Base-by-base conservation (phyloP, 2,329 filamentous ascomycete species). In the Colletotrichum nymphaeae region DNA sequence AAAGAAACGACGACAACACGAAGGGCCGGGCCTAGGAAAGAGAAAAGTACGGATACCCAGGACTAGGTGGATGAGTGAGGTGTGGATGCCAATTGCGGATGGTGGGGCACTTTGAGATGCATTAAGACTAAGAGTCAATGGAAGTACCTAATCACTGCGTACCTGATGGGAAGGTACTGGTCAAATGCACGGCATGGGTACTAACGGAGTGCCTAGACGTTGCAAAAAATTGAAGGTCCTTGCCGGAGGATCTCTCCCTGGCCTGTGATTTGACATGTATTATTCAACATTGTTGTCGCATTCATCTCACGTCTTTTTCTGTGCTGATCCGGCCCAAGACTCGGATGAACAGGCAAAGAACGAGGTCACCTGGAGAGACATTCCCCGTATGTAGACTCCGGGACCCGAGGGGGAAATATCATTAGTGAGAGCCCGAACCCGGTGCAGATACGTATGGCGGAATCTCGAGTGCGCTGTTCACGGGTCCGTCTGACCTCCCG, bases 51-150 rank as follows among this genome's bases (percentile, higher is more conserved):
- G 56, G 71, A 62, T 71, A 73, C 71, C 67, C 67, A 65, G 62
- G 65, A 59, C 58, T n/a, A 35, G 32, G 32, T 35, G 59, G 28
- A 22, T 49, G 42, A 49, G 42, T 37, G 71, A 63, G 68, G 72
- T 37, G 71, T 67, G 68, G 72, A 67, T 71, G 69, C 69, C 67
- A 72, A 74, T 68, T 75, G 72, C 72, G 72, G 67, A 75, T 75
- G 64, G 74, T 74, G 74, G 74, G 72, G 72, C 72, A 32, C 53
- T 52, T 55, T 22, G 42, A 49, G 42, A 49, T 65, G 52, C 52
- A 62, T 57, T 59, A 53, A 52, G 52, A 26, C 53, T 16, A 24
- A 56, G 53, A 24, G 53, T n/a, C 42, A 49, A 49, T n/a, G 42
- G 37, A 42, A 42, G 37, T 42, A 42, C 37, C 37, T 49, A 49